Evolutionary conservation across 805 yeast genomes (phyloP), one percentile per base, ranked within the genome.

Genomic region (Saccharomycopsis vini): DNA sequence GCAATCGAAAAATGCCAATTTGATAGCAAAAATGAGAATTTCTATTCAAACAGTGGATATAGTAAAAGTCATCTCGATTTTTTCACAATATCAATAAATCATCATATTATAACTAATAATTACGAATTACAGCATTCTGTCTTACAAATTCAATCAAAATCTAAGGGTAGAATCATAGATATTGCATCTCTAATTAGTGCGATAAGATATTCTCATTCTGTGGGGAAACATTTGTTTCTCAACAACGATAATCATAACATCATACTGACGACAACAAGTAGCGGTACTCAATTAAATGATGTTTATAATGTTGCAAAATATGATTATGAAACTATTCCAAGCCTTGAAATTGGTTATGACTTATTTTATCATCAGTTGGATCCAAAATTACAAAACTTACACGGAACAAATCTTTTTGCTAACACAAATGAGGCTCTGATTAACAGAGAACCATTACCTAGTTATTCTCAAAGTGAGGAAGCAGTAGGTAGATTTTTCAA

Each of bases 401-500:
- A 28, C 26, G 44, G 44, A 7, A n/a, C 26, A 5, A 33, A 23
- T 12, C 33, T 34, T 23, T 43, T 38, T 29, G 15, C 23, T 13
- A 36, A 39, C 16, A 22, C 35, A 3, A 7, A 6, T 12, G 3
- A n/a, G 5, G 15, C 5, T 16, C 15, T 16, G 7, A 19, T 18
- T 26, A 22, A 19, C 4, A 32, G 36, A 16, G 45, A 44, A 19
- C 12, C 26, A 20, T 26, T 47, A n/a, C 51, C 51, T 13, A 29
- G 30, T 26, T 47, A 47, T 35, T 29, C 36, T 16, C 49, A 45
- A 24, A 35, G 43, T 26, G 51, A 47, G 24, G 37, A 30, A 12
- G 51, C 51, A 13, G 51, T 47, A 6, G 51, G 51, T 13, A 34
- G 23, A 4, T 47, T 45, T 24, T 47, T 47, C 32, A 44, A 41